These are phyloP conservation scores for Dothideomycetes sp. DNA, from an alignment of 2,329 filamentous ascomycete genomes.

Conservation along the genomic window DNA sequence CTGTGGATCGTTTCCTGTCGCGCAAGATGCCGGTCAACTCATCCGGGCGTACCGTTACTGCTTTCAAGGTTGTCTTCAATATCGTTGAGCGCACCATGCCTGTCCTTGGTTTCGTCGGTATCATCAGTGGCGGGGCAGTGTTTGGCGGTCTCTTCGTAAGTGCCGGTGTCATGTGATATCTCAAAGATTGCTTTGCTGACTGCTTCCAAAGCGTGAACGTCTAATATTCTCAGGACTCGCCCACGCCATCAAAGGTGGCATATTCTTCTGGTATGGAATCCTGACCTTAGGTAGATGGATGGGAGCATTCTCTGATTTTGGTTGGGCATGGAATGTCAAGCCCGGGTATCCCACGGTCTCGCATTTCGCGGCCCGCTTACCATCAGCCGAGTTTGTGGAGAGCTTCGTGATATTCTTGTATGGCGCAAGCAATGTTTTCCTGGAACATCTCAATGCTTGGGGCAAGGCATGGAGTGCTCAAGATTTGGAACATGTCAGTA, in stretches of 20 bases:
- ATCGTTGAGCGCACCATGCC: conserved; percentile 65
- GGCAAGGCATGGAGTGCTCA: conserved; percentile 61
- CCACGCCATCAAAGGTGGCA: conserved; percentile 82
- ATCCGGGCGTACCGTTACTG: conserved; percentile 45
- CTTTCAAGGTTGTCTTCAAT: conserved; percentile 52
- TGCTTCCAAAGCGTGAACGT: conserved; percentile 47
- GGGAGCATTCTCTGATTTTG: conserved; percentile 76
- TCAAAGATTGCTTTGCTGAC: conserved; percentile 14
- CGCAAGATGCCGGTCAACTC: conserved; percentile 22
- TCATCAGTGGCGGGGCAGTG: conserved; percentile 63
- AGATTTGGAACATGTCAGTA: conserved; percentile 82
- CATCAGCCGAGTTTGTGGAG: conserved; percentile 77
- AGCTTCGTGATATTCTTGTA: conserved; percentile 80
- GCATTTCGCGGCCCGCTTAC: conserved; percentile 50
- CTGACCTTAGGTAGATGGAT: conserved; percentile 78
- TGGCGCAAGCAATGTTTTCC: conserved; percentile 75
- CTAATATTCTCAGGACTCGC: conserved; percentile 73
- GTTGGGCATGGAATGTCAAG: conserved; percentile 87
- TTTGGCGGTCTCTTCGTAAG: conserved; percentile 77
- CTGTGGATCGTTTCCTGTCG: conserved; percentile 21
- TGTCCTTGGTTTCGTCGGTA: conserved; percentile 61
- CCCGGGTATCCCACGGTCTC: conserved; percentile 49
- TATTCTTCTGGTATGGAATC: conserved; percentile 86
- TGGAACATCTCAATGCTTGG: conserved; percentile 71
- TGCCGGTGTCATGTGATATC: background rate